Base-by-base conservation (phyloP, 805 yeast genomes). In the Yueomyces sp. region DNA sequence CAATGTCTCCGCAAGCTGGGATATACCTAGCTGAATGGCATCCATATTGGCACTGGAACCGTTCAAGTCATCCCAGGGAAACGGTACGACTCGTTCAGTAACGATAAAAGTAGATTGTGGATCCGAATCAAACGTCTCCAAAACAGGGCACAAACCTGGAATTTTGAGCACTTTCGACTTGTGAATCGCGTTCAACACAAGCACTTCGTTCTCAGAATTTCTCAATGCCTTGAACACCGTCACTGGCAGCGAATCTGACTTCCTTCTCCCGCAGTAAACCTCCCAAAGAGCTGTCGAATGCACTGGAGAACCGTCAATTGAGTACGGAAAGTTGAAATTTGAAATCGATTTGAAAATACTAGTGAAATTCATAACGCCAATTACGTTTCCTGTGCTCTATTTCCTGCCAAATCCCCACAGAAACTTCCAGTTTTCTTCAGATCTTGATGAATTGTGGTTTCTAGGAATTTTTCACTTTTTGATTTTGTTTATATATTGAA, bases 241-340 rank as follows among this genome's bases (percentile, higher is more conserved):
- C 3, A 60, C 54, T 3, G 58, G 56, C 8, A 48, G 37, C 2
- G 62, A 53, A 48, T 56, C 60, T 5, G 55, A 42, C 40, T 57
- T 59, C 31, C 57, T 48, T 27, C 50, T 46, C 19, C 62, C 64
- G 36, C 51, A 44, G 29, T 47, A 52, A n/a, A 57, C 53, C 28
- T 50, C 47, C 60, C 62, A 60, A 32, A 56, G 42, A 7, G 53
- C 44, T 2, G 56, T 55, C 29, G 49, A 43, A 37, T 51, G 50
- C 12, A 49, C 45, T 3, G 60, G 51, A 32, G 44, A 45, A 12
- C 50, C 49, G 6, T 53, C 60, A 28, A 56, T 43, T 32, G 52
- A 44, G 41, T 57, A 61, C 5, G 64, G 64, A 33, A 57, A 57
- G 41, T 60, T 63, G 42, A 57, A 59, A 40, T 54, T 58, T 2